Evolutionary conservation across 2,329 filamentous ascomycete species (phyloP).

Genomic region (Cadophora gregata): DNA sequence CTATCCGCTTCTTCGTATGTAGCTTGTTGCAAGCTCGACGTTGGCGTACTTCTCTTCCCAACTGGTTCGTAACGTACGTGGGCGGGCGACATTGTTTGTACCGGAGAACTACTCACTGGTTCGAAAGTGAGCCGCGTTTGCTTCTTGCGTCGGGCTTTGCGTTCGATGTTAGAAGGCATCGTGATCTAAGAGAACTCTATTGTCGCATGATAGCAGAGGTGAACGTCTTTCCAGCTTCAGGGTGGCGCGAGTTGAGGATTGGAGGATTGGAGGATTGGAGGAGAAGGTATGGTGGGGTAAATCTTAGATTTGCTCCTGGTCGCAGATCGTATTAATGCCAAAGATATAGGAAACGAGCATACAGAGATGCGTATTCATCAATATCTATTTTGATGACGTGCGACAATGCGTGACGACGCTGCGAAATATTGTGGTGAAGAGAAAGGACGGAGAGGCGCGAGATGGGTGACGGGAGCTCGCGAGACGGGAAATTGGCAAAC

Average conservation of each 20-base stretch:
- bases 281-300: background rate
- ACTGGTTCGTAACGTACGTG: constrained; percentile 37
- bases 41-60: constrained; percentile 19
- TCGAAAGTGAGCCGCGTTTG: constrained; percentile 42
- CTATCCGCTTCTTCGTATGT: constrained; percentile 21
- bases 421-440: background rate
- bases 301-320: background rate
- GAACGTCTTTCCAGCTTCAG: background rate
- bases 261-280: background rate
- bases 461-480: background rate
- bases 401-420: too few species aligned
- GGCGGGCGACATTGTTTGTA: constrained; percentile 32
- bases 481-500: background rate
- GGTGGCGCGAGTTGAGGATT: background rate
- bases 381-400: background rate
- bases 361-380: background rate
- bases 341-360: background rate
- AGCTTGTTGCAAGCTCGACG: constrained; percentile 14
- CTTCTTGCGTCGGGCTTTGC: constrained; percentile 35
- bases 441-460: background rate
- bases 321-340: background rate
- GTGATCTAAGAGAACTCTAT: background rate
- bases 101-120: constrained; percentile 29
- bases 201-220: constrained; percentile 1
- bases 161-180: constrained; percentile 37